Percentiles rank a stretch among this genome's conserved stretches.
Conservation (phyloP, 2,329 filamentous ascomycete species). For the Xylariaceae sp. region DNA sequence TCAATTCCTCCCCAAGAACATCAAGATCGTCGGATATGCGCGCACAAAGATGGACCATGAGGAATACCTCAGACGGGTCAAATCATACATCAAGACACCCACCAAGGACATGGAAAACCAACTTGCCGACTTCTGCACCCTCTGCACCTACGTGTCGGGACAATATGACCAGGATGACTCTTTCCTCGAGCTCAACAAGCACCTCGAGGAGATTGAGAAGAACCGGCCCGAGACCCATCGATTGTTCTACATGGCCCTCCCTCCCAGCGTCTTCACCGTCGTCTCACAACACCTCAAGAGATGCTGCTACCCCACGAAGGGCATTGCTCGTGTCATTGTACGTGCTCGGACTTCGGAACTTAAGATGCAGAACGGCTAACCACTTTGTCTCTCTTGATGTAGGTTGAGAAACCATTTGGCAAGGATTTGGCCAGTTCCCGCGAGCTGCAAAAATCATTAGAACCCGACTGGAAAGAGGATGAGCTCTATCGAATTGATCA, state of each 20-base stretch:
- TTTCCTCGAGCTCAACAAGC: conserved; percentile 79
- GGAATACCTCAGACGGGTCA: conserved; percentile 90
- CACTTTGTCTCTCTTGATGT: conserved; percentile 70
- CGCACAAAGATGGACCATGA: conserved; percentile 98
- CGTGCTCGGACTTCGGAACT: conserved; percentile 32
- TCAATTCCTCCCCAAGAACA: conserved; percentile 95
- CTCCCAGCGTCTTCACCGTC: conserved; percentile 95
- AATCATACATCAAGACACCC: conserved; percentile 97
- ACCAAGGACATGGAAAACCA: conserved; percentile 97
- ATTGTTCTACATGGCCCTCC: conserved; percentile 98
- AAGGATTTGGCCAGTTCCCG: conserved; percentile 94
- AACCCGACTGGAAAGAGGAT: conserved; percentile 97
- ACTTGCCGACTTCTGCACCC: conserved; percentile 78
- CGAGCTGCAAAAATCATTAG: conserved; percentile 88
- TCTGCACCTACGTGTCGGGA: conserved; percentile 93
- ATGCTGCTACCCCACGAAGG: conserved; percentile 90
- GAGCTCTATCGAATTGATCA: conserved; percentile 99
- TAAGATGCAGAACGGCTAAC: conserved; percentile 80
- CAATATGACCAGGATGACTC: conserved; percentile 98
- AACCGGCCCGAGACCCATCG: conserved; percentile 80
- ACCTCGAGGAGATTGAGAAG: conserved; percentile 81
- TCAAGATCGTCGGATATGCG: conserved; percentile 97
- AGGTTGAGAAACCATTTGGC: conserved; percentile 99
- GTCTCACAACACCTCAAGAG: conserved; percentile 96
- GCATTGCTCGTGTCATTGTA: conserved; percentile 92